A percentile compares a stretch with the other conserved stretches of the same genome.
Evolutionary conservation across 495 filamentous ascomycete genomes (phyloP).

Genomic region (Letharia columbiana): DNA sequence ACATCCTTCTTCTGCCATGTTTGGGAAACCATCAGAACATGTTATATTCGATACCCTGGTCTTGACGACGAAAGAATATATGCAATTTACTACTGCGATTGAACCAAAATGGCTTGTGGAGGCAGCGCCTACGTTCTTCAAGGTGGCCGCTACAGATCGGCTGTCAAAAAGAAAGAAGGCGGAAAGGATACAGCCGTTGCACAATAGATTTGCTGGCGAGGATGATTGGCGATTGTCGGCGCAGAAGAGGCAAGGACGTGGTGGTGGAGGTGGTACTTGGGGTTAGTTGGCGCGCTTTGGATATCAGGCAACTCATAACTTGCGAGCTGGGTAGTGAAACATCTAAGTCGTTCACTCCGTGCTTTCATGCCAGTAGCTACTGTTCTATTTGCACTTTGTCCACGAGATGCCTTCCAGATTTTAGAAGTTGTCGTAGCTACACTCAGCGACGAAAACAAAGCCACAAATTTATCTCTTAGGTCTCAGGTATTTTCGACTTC

Average conservation of each 20-base stretch:
- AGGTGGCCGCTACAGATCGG: conserved; percentile 82
- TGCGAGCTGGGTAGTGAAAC: neutral
- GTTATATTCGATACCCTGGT: conserved; percentile 87
- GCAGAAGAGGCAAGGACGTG: conserved; percentile 76
- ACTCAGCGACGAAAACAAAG: neutral
- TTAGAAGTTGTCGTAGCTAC: neutral
- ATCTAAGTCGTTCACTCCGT: neutral
- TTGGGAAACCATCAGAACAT: conserved; percentile 92
- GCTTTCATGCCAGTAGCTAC: neutral
- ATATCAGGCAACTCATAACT: neutral
- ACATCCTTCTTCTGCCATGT: conserved; percentile 82
- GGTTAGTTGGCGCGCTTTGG: conserved; percentile 43
- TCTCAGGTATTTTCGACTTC: neutral
- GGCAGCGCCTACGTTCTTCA: conserved; percentile 95
- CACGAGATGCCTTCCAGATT: neutral
- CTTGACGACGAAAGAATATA: conserved; percentile 93
- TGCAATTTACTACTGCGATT: conserved; percentile 85
- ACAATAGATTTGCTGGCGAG: conserved; percentile 82
- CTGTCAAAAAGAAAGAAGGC: conserved; percentile 88
- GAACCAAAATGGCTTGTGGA: conserved; percentile 90
- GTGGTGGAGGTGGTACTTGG: conserved; percentile 93
- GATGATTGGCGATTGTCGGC: conserved; percentile 92
- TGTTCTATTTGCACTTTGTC: neutral
- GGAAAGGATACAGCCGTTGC: conserved; percentile 87
- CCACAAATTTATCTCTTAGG: neutral